Percentiles rank a stretch among this genome's conserved stretches.
phyloP scores from a whole-genome alignment of 208 protist genomes.

The Acanthamoeba lenticulata region DNA sequence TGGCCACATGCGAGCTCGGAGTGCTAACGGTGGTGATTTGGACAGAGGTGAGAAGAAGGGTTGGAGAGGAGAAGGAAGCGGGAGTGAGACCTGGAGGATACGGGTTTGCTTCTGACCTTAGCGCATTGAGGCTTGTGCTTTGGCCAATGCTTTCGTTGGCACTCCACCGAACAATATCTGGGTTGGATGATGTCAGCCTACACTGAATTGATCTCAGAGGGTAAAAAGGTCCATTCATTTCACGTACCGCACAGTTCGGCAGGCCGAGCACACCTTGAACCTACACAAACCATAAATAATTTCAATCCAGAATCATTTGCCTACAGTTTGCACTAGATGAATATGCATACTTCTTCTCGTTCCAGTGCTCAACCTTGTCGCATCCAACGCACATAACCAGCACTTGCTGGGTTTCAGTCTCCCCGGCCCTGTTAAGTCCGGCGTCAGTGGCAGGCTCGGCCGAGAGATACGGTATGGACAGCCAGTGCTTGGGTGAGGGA shows the following conservation, averaged over 20 bases:
- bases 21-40: not conserved
- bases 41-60: no score
- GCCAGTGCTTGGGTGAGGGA: not conserved
- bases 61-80: not conserved
- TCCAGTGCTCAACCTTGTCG: not conserved
- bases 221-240: no score
- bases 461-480: no score
- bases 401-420: no score
- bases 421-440: not conserved
- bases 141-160: not conserved
- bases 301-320: not conserved
- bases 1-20: not conserved
- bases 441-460: not conserved
- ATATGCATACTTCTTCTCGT: not conserved
- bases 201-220: no score
- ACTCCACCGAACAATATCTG: not conserved
- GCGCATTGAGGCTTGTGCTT: not conserved
- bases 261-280: not conserved
- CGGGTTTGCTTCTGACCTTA: not conserved
- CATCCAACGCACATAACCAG: not conserved
- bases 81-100: not conserved
- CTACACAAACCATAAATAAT: not conserved
- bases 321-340: not conserved
- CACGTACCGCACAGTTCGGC: not conserved
- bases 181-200: not conserved